Conservation (phyloP, 139 green algal genomes). For the Tetraselmis chui region DNA sequence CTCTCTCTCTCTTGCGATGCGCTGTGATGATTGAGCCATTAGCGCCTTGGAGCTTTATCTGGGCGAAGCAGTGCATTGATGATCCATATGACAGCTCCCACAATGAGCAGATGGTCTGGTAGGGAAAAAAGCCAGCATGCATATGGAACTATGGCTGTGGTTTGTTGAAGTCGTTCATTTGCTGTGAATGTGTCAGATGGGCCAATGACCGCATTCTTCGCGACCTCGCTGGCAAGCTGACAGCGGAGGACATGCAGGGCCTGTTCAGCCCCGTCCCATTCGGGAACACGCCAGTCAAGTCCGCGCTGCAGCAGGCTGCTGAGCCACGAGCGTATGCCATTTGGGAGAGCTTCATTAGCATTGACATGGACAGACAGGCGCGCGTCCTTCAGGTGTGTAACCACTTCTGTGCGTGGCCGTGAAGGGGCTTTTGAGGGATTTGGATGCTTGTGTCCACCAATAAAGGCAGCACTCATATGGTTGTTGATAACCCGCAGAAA, state of each 20-base stretch:
- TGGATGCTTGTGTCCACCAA: neutral
- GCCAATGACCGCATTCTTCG: slow-evolving; percentile 45
- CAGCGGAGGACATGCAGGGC: slow-evolving; percentile 31
- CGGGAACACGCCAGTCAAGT: slow-evolving; percentile 23
- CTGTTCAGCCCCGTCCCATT: slow-evolving; percentile 52
- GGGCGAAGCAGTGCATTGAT: no score
- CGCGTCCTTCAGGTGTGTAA: slow-evolving; percentile 38
- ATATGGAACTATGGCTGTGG: no score
- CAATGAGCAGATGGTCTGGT: no score
- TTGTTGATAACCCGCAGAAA: slow-evolving; percentile 20
- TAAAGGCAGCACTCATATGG: neutral
- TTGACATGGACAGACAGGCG: slow-evolving; percentile 39
- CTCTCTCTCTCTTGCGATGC: no score
- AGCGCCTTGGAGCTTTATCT: no score
- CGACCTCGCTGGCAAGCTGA: slow-evolving; percentile 38
- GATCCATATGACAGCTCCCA: no score
- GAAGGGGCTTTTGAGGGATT: neutral
- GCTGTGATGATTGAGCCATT: no score
- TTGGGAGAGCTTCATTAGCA: slow-evolving; percentile 39
- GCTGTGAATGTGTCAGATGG: slow-evolving; percentile 31
- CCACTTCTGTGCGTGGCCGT: no score
- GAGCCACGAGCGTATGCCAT: slow-evolving; percentile 3
- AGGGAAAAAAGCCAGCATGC: no score
- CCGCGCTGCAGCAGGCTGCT: slow-evolving; percentile 11
- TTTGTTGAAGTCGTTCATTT: no score